Evolutionary conservation across 805 yeast species (phyloP).

Genomic region (Candida ascalaphidarum): DNA sequence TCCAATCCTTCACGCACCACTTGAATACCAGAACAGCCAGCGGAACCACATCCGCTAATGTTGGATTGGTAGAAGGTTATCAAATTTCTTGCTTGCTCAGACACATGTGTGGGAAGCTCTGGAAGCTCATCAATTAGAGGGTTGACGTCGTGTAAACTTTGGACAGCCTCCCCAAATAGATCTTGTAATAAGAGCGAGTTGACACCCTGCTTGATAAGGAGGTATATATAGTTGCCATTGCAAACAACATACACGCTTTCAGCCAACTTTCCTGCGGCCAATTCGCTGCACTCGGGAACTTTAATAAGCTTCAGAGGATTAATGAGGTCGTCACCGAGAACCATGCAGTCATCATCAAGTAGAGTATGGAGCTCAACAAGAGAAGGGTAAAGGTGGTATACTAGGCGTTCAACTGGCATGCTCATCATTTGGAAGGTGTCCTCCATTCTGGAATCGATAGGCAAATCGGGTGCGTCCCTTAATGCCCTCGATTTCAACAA

Average conservation of each 20-base stretch:
- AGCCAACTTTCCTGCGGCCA: slow-evolving; percentile 33
- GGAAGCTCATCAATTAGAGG: slow-evolving; percentile 57
- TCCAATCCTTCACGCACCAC: slow-evolving; percentile 61
- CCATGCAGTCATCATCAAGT: slow-evolving; percentile 42
- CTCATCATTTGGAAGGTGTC: slow-evolving; percentile 43
- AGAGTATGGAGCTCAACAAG: slow-evolving; percentile 65
- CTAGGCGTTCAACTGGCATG: slow-evolving; percentile 47
- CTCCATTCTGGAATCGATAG: slow-evolving; percentile 59
- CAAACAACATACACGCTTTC: slow-evolving; percentile 78
- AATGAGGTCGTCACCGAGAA: slow-evolving; percentile 17
- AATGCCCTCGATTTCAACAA: slow-evolving; percentile 64
- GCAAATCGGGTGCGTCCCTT: slow-evolving; percentile 36
- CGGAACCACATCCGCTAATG: slow-evolving; percentile 19
- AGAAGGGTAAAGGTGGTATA: slow-evolving; percentile 71
- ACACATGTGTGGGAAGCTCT: slow-evolving; percentile 57
- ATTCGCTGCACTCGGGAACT: slow-evolving; percentile 43
- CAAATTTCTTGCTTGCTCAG: slow-evolving; percentile 57
- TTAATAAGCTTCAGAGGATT: slow-evolving; percentile 36
- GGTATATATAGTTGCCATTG: slow-evolving; percentile 49
- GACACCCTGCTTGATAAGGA: slow-evolving; percentile 67
- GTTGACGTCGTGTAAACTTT: slow-evolving; percentile 37
- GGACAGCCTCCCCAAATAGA: slow-evolving; percentile 53
- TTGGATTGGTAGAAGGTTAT: slow-evolving; percentile 41
- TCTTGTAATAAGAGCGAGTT: slow-evolving; percentile 63
- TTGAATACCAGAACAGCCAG: slow-evolving; percentile 39